Evolutionary conservation across 1,284 basidiomycete genomes (phyloP).

Genomic region (Trametes sp.): DNA sequence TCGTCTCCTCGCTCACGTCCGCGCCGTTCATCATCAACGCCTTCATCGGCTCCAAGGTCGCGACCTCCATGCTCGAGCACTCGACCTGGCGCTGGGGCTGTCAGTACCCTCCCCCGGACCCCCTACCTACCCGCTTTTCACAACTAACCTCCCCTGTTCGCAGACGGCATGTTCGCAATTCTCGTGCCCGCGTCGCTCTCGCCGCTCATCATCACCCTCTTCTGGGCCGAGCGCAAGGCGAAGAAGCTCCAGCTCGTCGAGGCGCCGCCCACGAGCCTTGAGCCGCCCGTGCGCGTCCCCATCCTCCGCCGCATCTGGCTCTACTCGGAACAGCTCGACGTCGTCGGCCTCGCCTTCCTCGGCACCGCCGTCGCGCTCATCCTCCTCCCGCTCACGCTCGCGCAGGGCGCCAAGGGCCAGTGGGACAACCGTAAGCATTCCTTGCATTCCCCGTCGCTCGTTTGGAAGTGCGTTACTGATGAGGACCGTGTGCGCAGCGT

Average conservation of each 20-base stretch:
- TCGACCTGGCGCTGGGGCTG: slow-evolving; percentile 81
- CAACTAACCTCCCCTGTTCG: background rate
- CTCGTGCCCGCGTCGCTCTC: slow-evolving; percentile 61
- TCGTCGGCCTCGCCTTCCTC: slow-evolving; percentile 65
- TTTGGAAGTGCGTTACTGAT: background rate
- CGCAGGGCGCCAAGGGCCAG: slow-evolving; percentile 44
- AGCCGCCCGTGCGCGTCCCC: slow-evolving; percentile 11
- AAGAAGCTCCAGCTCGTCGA: slow-evolving; percentile 56
- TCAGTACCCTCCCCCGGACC: no score
- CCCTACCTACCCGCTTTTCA: no score
- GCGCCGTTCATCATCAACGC: slow-evolving; percentile 74
- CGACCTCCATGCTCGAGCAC: slow-evolving; percentile 60
- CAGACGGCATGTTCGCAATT: slow-evolving; percentile 76
- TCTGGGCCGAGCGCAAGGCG: slow-evolving; percentile 77
- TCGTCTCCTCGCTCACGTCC: slow-evolving; percentile 70
- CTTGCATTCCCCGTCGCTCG: no score
- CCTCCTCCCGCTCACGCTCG: slow-evolving; percentile 66
- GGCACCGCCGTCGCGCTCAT: slow-evolving; percentile 60
- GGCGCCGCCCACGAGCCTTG: slow-evolving; percentile 7
- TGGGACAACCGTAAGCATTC: slow-evolving; percentile 44
- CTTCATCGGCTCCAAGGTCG: slow-evolving; percentile 78
- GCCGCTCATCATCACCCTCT: slow-evolving; percentile 69
- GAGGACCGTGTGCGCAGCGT: slow-evolving; percentile 45
- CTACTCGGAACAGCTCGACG: slow-evolving; percentile 60
- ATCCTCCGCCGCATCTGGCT: slow-evolving; percentile 37